Evolutionary conservation across 306 rosid genomes (phyloP).

Genomic region (Psophocarpus tetragonolobus): DNA sequence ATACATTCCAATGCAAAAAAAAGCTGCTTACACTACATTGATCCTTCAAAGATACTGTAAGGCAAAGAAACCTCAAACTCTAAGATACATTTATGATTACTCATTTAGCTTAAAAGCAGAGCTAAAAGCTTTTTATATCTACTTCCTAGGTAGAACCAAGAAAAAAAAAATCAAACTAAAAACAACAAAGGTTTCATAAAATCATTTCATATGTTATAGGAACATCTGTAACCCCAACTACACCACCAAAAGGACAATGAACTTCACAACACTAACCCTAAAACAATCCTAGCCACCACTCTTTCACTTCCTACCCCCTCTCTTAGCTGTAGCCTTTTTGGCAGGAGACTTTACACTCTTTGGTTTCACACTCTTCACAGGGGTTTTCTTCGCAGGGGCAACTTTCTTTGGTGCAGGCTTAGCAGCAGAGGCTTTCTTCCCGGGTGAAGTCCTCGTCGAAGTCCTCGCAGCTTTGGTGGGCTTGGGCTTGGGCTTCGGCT

Average conservation of each 20-base stretch:
- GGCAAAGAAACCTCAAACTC: not conserved
- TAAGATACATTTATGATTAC: conserved; percentile 13
- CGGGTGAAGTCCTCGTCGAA: not conserved
- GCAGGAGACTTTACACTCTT: not conserved
- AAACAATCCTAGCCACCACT: not conserved
- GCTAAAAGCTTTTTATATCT: not conserved
- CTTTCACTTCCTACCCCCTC: conserved; percentile 3
- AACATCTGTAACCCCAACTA: conserved; percentile 14
- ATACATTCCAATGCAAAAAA: not conserved
- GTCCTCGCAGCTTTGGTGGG: not conserved
- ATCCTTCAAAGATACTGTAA: not conserved
- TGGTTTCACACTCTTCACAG: not conserved
- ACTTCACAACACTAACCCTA: conserved; percentile 17
- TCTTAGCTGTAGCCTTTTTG: not conserved
- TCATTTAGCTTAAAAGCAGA: not conserved
- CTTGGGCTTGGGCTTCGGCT: conserved; percentile 30
- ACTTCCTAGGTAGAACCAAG: not conserved
- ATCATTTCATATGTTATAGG: conserved; percentile 2
- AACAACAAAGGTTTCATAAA: not conserved
- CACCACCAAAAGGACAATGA: conserved; percentile 1
- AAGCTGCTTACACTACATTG: not conserved
- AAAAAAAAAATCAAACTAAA: not conserved
- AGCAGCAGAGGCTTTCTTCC: not conserved
- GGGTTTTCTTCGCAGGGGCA: not conserved
- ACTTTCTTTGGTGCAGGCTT: not conserved